Base-by-base conservation (phyloP, 2,329 filamentous ascomycete species). In the Fusarium sp. region DNA sequence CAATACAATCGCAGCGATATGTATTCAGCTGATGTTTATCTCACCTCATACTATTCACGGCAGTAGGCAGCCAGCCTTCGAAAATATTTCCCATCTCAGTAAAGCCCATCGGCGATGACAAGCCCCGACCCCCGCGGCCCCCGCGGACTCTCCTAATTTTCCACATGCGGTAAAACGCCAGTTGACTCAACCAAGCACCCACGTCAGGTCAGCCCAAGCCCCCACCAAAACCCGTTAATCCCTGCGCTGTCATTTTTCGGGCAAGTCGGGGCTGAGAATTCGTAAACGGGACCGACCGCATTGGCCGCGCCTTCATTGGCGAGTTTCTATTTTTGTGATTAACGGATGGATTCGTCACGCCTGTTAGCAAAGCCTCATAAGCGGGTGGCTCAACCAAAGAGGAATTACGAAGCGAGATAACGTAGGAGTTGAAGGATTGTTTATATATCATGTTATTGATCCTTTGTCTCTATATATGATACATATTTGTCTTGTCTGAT, bases 271-370 rank as follows among this genome's bases (percentile, higher is more conserved):
- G 56, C 59, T 61, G 37, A 52, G 45, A 61, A 51, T 52, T 45
- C 37, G 45, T 22, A 44, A 24, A 27, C 16, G 2, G 22, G 22
- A 44, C 45, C 25, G 8, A 4, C 20, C 20, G 32, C 34, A 37
- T 11, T 60, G n/a, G 22, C 20, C 20, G 5, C 6, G 3, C 6
- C 7, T 4, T 25, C 4, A 62, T 53, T 62, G 59, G 59, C 12
- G 45, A 62, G 29, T 61, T 61, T 53, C 57, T 63, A 63, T 63
- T 63, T 63, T 63, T 63, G 13, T 52, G 46, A 41, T 54, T 12
- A 22, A 16, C 46, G 20, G 18, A n/a, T 42, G 46, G 46, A 63
- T 61, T 55, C 41, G 60, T 40, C 47, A 27, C 40, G 55, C 42
- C 30, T 30, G n/a, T n/a, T n/a, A n/a, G 13, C 57, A 62, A 63